These are phyloP conservation scores for Neocallimastix lanati DNA, from an alignment of 192 early-diverging fungal species.

Conservation along the genomic window DNA sequence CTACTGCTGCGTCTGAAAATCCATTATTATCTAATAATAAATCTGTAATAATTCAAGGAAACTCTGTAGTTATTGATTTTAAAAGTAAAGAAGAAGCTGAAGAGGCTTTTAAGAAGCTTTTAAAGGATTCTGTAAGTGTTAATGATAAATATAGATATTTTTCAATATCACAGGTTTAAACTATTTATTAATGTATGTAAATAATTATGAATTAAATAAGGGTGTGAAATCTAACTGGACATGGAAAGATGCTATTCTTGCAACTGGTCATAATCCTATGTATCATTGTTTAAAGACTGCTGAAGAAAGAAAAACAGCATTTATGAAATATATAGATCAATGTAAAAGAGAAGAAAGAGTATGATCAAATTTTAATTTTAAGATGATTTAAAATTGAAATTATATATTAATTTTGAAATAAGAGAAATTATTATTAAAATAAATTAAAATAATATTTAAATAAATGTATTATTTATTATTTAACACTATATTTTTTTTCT, in stretches of 20 bases:
- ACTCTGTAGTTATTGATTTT: slow-evolving; percentile 31
- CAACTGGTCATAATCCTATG: slow-evolving; percentile 60
- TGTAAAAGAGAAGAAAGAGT: slow-evolving; percentile 36
- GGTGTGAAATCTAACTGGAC: slow-evolving; percentile 65
- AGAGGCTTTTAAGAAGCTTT: slow-evolving; percentile 51
- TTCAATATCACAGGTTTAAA: too few species aligned
- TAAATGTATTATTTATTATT: neutral
- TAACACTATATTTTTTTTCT: slow-evolving; percentile 2
- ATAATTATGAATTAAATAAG: too few species aligned
- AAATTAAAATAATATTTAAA: too few species aligned
- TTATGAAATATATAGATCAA: slow-evolving; percentile 49
- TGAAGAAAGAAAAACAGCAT: slow-evolving; percentile 63
- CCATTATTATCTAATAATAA: slow-evolving; percentile 2
- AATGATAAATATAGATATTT: too few species aligned
- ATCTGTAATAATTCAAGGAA: slow-evolving; percentile 2
- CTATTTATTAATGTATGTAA: too few species aligned
- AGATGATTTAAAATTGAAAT: too few species aligned
- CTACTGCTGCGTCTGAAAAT: neutral
- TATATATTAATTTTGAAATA: too few species aligned
- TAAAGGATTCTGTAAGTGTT: slow-evolving; percentile 41
- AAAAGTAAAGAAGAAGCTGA: slow-evolving; percentile 63
- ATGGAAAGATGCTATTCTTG: slow-evolving; percentile 83
- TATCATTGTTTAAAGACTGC: slow-evolving; percentile 68
- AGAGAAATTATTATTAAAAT: too few species aligned
- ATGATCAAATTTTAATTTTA: slow-evolving; percentile 2